phyloP scores from a whole-genome alignment of 1,284 basidiomycete genomes.

The Trametes polyzona region DNA sequence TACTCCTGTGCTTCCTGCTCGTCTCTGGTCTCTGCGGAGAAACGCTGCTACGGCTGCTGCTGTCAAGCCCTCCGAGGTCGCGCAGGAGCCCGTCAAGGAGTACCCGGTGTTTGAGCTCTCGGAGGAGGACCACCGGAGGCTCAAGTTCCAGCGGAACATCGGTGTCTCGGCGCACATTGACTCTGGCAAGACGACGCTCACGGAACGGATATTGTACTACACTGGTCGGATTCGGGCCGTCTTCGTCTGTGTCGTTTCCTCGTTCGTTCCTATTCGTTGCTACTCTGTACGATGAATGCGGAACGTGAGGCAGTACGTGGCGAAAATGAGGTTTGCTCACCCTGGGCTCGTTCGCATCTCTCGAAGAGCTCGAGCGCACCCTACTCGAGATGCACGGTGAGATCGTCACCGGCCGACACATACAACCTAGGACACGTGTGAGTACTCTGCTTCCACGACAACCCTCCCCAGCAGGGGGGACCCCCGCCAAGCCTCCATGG shows the following conservation, averaged over 20 bases:
- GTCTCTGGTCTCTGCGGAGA: constrained; percentile 18
- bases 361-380: constrained; percentile 69
- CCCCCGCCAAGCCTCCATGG: constrained; percentile 66
- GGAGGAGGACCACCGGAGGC: constrained; percentile 57
- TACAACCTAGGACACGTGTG: constrained; percentile 72
- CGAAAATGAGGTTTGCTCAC: no score
- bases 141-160: constrained; percentile 78
- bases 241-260: no score
- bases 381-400: constrained; percentile 77
- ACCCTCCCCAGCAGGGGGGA: constrained; percentile 75
- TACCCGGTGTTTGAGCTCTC: constrained; percentile 51
- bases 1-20: constrained; percentile 3
- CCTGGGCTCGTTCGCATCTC: no score
- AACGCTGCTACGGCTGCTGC: constrained; percentile 33
- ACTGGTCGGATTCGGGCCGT: constrained; percentile 96
- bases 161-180: constrained; percentile 94
- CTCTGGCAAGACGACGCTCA: constrained; percentile 98
- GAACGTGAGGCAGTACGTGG: no score
- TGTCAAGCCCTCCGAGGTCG: constrained; percentile 21
- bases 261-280: no score
- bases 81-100: constrained; percentile 15
- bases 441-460: constrained; percentile 71
- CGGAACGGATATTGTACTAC: constrained; percentile 97
- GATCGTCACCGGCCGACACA: constrained; percentile 76
- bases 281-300: no score